Evolutionary conservation across 331 rosid genomes (phyloP).

Genomic region (Rosa hybrid): DNA sequence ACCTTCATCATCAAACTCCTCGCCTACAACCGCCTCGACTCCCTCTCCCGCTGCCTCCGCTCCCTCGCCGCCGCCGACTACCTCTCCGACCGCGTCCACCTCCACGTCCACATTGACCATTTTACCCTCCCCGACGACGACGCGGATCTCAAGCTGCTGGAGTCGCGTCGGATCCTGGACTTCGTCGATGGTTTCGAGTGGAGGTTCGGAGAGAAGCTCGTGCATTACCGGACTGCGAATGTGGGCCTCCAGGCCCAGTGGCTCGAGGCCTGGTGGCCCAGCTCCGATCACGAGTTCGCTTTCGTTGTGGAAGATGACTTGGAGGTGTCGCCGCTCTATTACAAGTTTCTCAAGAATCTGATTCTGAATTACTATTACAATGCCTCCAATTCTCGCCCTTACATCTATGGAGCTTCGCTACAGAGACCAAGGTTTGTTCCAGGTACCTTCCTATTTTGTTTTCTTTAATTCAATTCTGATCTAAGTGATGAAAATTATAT

Average conservation of each 20-base stretch:
- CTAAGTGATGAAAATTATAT: neutral
- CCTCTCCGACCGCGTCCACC: conserved; percentile 69
- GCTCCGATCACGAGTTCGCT: conserved; percentile 69
- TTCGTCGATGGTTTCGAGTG: conserved; percentile 64
- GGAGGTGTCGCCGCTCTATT: conserved; percentile 86
- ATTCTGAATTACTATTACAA: conserved; percentile 73
- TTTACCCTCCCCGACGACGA: conserved; percentile 20
- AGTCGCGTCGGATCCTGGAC: conserved; percentile 64
- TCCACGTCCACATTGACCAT: conserved; percentile 76
- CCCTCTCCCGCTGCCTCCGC: conserved; percentile 66
- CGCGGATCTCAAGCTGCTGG: conserved; percentile 39
- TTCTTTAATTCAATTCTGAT: neutral
- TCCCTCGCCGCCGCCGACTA: conserved; percentile 80
- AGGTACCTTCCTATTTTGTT: conserved; percentile 51
- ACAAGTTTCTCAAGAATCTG: conserved; percentile 61
- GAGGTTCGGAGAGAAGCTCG: conserved; percentile 68
- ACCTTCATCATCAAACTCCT: conserved; percentile 69
- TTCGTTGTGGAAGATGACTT: conserved; percentile 89
- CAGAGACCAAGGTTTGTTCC: conserved; percentile 99
- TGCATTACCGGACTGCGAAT: conserved; percentile 74
- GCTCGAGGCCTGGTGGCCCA: conserved; percentile 98
- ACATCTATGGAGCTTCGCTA: conserved; percentile 74
- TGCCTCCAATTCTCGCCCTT: conserved; percentile 72
- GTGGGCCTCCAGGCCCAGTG: conserved; percentile 95
- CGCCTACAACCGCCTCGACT: conserved; percentile 53